A percentile compares a stretch with the other conserved stretches of the same genome.
Evolutionary conservation across 192 early-diverging fungal species (phyloP).

Genomic region (Gonapodya prolifera): DNA sequence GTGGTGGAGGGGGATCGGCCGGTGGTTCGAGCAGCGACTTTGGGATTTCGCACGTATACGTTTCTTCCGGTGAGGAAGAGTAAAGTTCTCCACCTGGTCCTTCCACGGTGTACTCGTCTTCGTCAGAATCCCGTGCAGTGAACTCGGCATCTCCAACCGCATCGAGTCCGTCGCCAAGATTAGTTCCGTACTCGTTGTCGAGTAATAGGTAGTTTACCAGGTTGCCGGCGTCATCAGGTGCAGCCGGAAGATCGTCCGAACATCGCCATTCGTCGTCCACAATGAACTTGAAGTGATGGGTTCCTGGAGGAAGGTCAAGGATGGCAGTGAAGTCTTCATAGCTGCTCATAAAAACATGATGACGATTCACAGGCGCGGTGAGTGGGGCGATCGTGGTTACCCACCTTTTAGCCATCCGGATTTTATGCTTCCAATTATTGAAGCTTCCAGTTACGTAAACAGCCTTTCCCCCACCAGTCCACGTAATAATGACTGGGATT

Average conservation of each 20-base stretch:
- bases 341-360: conserved; percentile 23
- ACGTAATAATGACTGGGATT: conserved; percentile 86
- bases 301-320: conserved; percentile 82
- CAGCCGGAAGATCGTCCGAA: conserved; percentile 75
- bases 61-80: too few relatives aligned
- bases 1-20: too few relatives aligned
- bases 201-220: conserved; percentile 92
- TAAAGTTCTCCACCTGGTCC: too few relatives aligned
- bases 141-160: background rate
- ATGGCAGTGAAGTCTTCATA: conserved; percentile 65
- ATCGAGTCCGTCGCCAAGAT: background rate
- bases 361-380: background rate
- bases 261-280: conserved; percentile 98
- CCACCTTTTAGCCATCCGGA: conserved; percentile 45
- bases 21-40: too few relatives aligned
- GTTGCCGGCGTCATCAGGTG: conserved; percentile 88
- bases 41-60: too few relatives aligned
- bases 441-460: conserved; percentile 95
- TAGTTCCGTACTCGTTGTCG: conserved; percentile 39
- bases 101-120: too few relatives aligned
- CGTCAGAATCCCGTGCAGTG: too few relatives aligned
- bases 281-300: conserved; percentile 94
- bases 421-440: conserved; percentile 93
- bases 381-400: background rate
- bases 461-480: conserved; percentile 65